These are phyloP conservation scores for Cryptococcus hybrid DNA, from an alignment of 1,284 basidiomycete genomes.

Conservation along the genomic window DNA sequence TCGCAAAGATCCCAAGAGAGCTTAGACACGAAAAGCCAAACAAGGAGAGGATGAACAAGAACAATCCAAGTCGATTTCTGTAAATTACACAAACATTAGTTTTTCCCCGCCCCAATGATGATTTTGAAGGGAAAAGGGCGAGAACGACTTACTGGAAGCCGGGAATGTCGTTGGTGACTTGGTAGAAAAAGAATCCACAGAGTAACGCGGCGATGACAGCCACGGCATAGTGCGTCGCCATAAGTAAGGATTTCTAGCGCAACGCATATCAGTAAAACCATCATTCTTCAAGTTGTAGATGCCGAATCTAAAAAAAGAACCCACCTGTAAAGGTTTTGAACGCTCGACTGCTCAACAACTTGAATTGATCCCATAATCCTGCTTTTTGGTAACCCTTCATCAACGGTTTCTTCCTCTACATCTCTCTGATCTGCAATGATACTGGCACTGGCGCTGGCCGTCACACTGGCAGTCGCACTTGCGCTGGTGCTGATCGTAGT, in stretches of 20 bases:
- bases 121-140: background rate
- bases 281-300: background rate
- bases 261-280: constrained; percentile 3
- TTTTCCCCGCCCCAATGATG: background rate
- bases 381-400: constrained; percentile 79
- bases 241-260: constrained; percentile 73
- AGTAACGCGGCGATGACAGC: constrained; percentile 76
- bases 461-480: no score
- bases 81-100: background rate
- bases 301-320: background rate
- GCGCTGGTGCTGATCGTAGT: no score
- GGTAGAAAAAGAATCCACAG: constrained; percentile 51
- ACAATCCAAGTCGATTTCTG: constrained; percentile 65
- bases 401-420: constrained; percentile 60
- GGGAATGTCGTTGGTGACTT: constrained; percentile 75
- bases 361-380: constrained; percentile 83
- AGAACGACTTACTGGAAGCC: constrained; percentile 75
- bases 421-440: constrained; percentile 20
- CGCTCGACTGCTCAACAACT: constrained; percentile 88
- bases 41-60: constrained; percentile 92
- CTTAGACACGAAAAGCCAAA: constrained; percentile 96
- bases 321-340: constrained; percentile 87
- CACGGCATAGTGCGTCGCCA: constrained; percentile 85
- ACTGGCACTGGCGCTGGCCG: no score
- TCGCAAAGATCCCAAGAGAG: constrained; percentile 86